Evolutionary conservation across 352 stramenopile genomes (phyloP).

Genomic region (Globisporangium orthogonon): DNA sequence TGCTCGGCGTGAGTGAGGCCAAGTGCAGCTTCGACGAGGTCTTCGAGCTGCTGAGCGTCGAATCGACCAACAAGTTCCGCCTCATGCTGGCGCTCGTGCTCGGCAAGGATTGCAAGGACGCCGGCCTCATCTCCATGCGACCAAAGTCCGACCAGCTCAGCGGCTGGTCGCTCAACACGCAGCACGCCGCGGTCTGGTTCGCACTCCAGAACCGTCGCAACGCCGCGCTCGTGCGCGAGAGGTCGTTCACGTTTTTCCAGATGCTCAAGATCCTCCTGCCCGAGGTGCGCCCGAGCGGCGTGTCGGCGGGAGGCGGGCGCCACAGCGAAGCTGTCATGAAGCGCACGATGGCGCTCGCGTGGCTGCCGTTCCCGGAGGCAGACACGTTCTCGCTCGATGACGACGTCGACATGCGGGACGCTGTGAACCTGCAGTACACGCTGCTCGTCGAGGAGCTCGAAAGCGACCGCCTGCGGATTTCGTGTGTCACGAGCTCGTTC

Average conservation of each 20-base stretch:
- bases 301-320: slow-evolving; percentile 11
- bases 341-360: slow-evolving; percentile 48
- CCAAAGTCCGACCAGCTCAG: slow-evolving; percentile 25
- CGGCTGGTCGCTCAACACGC: slow-evolving; percentile 29
- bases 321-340: slow-evolving; percentile 48
- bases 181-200: slow-evolving; percentile 63
- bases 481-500: slow-evolving; percentile 51
- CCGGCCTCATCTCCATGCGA: slow-evolving; percentile 33
- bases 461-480: slow-evolving; percentile 35
- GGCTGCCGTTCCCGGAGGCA: slow-evolving; percentile 38
- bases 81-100: slow-evolving; percentile 59
- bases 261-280: slow-evolving; percentile 52
- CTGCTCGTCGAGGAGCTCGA: slow-evolving; percentile 58
- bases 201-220: slow-evolving; percentile 45
- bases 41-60: slow-evolving; percentile 45
- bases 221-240: slow-evolving; percentile 39
- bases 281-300: slow-evolving; percentile 17
- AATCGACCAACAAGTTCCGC: slow-evolving; percentile 46
- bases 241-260: slow-evolving; percentile 59
- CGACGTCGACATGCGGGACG: slow-evolving; percentile 14
- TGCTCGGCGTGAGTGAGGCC: slow-evolving; percentile 55
- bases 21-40: slow-evolving; percentile 55
- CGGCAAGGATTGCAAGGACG: slow-evolving; percentile 50
- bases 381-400: slow-evolving; percentile 4
- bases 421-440: slow-evolving; percentile 53